Conservation (phyloP, 192 early-diverging fungal genomes). For the Radiomyces spectabilis region DNA sequence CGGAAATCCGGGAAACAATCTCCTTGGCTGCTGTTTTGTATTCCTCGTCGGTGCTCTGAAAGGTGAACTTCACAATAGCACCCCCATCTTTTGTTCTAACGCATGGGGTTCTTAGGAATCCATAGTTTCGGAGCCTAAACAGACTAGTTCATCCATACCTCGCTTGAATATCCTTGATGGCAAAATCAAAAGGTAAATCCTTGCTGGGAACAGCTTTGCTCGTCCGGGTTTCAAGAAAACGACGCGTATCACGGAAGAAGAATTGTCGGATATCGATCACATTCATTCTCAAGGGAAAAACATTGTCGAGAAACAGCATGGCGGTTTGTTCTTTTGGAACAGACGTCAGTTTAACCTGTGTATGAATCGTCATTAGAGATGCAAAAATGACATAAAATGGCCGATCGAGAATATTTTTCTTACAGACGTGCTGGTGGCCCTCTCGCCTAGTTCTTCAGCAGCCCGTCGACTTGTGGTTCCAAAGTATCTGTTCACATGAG, state of each 20-base stretch:
- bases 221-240: constrained; percentile 9
- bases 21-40: constrained; percentile 30
- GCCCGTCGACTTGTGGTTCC: too few species aligned
- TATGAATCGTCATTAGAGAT: too few species aligned
- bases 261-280: constrained; percentile 26
- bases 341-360: too few species aligned
- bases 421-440: too few species aligned
- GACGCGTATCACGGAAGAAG: constrained; percentile 12
- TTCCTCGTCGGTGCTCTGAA: constrained; percentile 20
- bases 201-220: constrained; percentile 26
- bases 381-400: too few species aligned
- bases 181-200: constrained; percentile 41
- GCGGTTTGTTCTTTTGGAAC: background rate
- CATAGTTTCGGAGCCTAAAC: too few species aligned
- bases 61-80: constrained; percentile 47
- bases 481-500: too few species aligned
- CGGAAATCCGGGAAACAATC: constrained; percentile 33
- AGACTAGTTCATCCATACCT: too few species aligned
- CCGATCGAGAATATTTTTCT: too few species aligned
- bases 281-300: constrained; percentile 27
- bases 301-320: constrained; percentile 32
- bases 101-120: background rate
- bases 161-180: constrained; percentile 31
- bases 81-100: constrained; percentile 29
- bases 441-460: too few species aligned